These are phyloP conservation scores for Sphaerostilbella broomeana DNA, from an alignment of 2,329 filamentous ascomycete genomes.

Conservation along the genomic window DNA sequence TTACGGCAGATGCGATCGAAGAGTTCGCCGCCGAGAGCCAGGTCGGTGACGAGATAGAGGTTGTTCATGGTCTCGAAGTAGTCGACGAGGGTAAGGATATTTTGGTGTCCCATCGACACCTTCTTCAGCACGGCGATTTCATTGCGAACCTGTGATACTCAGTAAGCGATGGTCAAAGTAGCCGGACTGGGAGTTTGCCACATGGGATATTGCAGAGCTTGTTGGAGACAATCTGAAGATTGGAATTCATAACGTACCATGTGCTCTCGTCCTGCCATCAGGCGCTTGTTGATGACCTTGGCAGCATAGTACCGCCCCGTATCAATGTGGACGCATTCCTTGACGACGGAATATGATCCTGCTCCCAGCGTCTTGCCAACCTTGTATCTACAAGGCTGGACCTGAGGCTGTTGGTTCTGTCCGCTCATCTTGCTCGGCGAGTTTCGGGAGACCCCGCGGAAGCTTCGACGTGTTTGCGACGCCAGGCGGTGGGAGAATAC, in stretches of 20 bases:
- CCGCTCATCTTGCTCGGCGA: constrained; percentile 19
- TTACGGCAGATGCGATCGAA: constrained; percentile 99
- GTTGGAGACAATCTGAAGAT: not conserved
- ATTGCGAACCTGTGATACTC: constrained; percentile 79
- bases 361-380: constrained; percentile 96
- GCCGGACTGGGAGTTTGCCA: too few species aligned
- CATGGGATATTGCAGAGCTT: too few species aligned
- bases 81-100: constrained; percentile 94
- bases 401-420: constrained; percentile 44
- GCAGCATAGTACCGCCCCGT: constrained; percentile 97
- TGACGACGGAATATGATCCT: constrained; percentile 96
- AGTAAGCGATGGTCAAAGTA: too few species aligned
- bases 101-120: constrained; percentile 98
- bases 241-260: too few species aligned
- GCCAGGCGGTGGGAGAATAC: not conserved
- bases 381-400: constrained; percentile 97
- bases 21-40: constrained; percentile 90
- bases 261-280: constrained; percentile 96
- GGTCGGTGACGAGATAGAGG: constrained; percentile 93
- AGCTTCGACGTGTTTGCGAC: constrained; percentile 2
- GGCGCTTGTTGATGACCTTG: constrained; percentile 97
- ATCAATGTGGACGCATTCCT: constrained; percentile 98
- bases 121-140: constrained; percentile 96
- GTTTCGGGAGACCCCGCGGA: constrained; percentile 1
- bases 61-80: constrained; percentile 99